These are phyloP conservation scores for Lactarius deliciosus DNA, from an alignment of 768 basidiomycete species.

Conservation along the genomic window DNA sequence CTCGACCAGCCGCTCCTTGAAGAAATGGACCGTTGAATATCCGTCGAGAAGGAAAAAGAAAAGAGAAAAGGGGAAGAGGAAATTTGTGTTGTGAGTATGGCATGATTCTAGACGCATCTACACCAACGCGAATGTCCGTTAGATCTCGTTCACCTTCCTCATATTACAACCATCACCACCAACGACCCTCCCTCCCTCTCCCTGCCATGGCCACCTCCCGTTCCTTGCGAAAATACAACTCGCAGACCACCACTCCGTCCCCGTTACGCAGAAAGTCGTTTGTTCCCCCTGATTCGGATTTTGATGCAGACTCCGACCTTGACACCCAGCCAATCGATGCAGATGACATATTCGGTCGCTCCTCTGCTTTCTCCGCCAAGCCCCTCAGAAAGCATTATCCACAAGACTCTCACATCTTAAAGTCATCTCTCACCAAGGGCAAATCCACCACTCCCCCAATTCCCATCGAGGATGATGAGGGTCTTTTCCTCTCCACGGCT, in stretches of 20 bases:
- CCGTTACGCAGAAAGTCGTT: conserved; percentile 28
- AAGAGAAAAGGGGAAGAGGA: conserved; percentile 2
- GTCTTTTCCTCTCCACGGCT: conserved; percentile 25
- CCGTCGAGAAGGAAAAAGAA: background rate
- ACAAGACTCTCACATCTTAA: background rate
- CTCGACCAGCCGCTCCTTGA: too few relatives aligned
- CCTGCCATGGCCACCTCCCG: conserved; percentile 22
- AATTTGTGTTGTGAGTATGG: conserved; percentile 5
- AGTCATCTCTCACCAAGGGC: conserved; percentile 7
- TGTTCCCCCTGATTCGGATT: conserved; percentile 17
- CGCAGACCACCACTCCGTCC: conserved; percentile 27
- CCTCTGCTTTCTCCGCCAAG: conserved; percentile 14
- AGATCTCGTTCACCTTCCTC: background rate
- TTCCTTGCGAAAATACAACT: conserved; percentile 12
- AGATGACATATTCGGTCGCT: conserved; percentile 25
- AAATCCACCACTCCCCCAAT: conserved; percentile 3
- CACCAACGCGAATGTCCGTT: background rate
- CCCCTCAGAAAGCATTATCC: conserved; percentile 4
- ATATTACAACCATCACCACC: conserved; percentile 3
- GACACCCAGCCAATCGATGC: conserved; percentile 14
- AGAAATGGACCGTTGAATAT: background rate
- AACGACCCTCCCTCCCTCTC: background rate
- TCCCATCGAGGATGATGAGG: conserved; percentile 28
- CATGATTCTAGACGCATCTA: conserved; percentile 7
- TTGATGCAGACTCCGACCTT: conserved; percentile 23